Evolutionary conservation across 164 flowering plant species (phyloP).

Genomic region (Protea cynaroides): DNA sequence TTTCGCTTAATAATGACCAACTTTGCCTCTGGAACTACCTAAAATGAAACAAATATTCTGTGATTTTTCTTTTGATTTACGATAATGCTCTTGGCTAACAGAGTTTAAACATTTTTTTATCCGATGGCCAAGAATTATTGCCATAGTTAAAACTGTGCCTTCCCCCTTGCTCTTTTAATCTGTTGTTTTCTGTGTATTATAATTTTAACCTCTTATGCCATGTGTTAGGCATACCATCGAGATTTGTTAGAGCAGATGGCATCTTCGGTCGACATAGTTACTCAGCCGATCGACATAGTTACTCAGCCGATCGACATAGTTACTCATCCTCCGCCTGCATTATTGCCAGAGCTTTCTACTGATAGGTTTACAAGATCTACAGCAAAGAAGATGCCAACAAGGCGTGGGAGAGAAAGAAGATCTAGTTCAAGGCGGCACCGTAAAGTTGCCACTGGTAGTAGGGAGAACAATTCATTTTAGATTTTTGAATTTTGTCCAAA

Average conservation of each 20-base stretch:
- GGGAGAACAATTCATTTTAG: conserved; percentile 30
- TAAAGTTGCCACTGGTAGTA: conserved; percentile 34
- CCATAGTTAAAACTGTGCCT: not conserved
- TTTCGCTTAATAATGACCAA: too few species aligned
- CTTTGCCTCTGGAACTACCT: too few species aligned
- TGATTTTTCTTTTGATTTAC: too few species aligned
- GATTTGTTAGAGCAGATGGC: conserved; percentile 63
- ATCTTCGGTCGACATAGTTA: conserved; percentile 33
- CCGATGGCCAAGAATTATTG: too few species aligned
- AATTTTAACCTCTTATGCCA: not conserved
- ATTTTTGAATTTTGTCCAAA: conserved; percentile 2
- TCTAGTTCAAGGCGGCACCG: conserved; percentile 67
- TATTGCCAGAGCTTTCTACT: conserved; percentile 1
- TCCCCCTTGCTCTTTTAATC: not conserved
- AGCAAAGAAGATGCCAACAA: conserved; percentile 28
- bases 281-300: too few species aligned
- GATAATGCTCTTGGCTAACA: too few species aligned
- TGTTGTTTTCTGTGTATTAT: not conserved
- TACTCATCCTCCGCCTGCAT: conserved; percentile 2
- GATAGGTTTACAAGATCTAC: conserved; percentile 20
- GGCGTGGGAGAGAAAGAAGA: conserved; percentile 53
- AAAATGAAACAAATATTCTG: too few species aligned
- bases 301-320: conserved; percentile 17
- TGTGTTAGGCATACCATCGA: conserved; percentile 70
- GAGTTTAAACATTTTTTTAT: too few species aligned